phyloP scores from a whole-genome alignment of 805 yeast species.

The Candida insectorum region DNA sequence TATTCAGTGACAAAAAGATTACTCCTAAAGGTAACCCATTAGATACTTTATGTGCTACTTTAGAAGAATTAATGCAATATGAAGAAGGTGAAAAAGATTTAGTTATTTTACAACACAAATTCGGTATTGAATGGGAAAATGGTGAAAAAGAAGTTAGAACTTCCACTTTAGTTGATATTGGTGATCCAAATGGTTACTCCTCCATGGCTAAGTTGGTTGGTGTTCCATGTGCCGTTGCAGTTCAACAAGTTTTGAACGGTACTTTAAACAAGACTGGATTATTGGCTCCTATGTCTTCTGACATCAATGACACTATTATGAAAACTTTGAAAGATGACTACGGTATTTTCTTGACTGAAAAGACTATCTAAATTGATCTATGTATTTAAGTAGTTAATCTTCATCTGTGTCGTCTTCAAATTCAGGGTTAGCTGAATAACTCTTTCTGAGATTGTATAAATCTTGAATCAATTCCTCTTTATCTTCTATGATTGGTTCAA shows the following conservation, averaged over 20 bases:
- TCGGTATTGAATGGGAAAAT: conserved; percentile 95
- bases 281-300: conserved; percentile 89
- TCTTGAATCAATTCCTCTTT: conserved; percentile 34
- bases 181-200: conserved; percentile 83
- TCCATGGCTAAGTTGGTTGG: conserved; percentile 99
- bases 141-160: conserved; percentile 91
- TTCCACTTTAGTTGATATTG: conserved; percentile 91
- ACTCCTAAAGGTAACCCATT: conserved; percentile 91
- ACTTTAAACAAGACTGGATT: conserved; percentile 71
- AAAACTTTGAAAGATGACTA: conserved; percentile 86
- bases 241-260: conserved; percentile 81
- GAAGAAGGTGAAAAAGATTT: conserved; percentile 94
- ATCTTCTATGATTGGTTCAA: conserved; percentile 17
- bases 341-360: conserved; percentile 84
- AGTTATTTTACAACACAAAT: conserved; percentile 95
- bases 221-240: conserved; percentile 97
- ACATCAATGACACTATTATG: conserved; percentile 87
- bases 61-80: conserved; percentile 94
- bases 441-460: conserved; percentile 26
- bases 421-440: conserved; percentile 32
- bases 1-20: conserved; percentile 72
- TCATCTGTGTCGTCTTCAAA: conserved; percentile 20
- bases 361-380: conserved; percentile 47
- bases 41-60: conserved; percentile 94
- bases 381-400: conserved; percentile 1